A percentile compares a stretch with the other conserved stretches of the same genome.
Evolutionary conservation across 2,329 filamentous ascomycete species (phyloP).

Genomic region (Calonectria pseudoturangicola): DNA sequence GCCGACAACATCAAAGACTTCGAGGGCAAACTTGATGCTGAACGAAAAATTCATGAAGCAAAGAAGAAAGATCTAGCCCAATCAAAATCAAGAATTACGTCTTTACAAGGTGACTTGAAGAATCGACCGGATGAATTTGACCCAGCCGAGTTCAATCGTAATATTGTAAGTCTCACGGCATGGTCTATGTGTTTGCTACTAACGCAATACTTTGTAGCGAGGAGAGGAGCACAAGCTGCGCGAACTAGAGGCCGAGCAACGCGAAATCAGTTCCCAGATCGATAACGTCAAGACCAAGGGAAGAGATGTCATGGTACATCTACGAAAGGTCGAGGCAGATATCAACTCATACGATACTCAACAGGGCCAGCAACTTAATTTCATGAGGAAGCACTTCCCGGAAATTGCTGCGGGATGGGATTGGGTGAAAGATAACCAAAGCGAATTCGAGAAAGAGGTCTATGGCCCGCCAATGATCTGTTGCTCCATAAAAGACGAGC

Average conservation of each 20-base stretch:
- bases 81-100: slow-evolving; percentile 75
- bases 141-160: slow-evolving; percentile 80
- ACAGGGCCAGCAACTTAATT: slow-evolving; percentile 82
- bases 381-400: slow-evolving; percentile 75
- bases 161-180: slow-evolving; percentile 74
- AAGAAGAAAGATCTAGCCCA: slow-evolving; percentile 71
- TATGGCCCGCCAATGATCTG: slow-evolving; percentile 88
- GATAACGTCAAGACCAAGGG: slow-evolving; percentile 65
- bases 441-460: slow-evolving; percentile 83
- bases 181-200: slow-evolving; percentile 34
- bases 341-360: slow-evolving; percentile 81
- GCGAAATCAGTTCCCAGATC: slow-evolving; percentile 62
- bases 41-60: slow-evolving; percentile 68
- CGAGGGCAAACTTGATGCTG: slow-evolving; percentile 67
- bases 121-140: slow-evolving; percentile 81
- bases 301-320: slow-evolving; percentile 62
- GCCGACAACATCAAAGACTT: slow-evolving; percentile 66
- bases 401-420: slow-evolving; percentile 84
- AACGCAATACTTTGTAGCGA: slow-evolving; percentile 66
- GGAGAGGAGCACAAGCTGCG: slow-evolving; percentile 75
- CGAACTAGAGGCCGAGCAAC: slow-evolving; percentile 68
- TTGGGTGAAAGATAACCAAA: slow-evolving; percentile 85
- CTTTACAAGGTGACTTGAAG: slow-evolving; percentile 77
- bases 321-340: slow-evolving; percentile 65
- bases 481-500: slow-evolving; percentile 85